Evolutionary conservation across 2,329 filamentous ascomycete genomes (phyloP).

Genomic region (Trichoderma aggressivum): DNA sequence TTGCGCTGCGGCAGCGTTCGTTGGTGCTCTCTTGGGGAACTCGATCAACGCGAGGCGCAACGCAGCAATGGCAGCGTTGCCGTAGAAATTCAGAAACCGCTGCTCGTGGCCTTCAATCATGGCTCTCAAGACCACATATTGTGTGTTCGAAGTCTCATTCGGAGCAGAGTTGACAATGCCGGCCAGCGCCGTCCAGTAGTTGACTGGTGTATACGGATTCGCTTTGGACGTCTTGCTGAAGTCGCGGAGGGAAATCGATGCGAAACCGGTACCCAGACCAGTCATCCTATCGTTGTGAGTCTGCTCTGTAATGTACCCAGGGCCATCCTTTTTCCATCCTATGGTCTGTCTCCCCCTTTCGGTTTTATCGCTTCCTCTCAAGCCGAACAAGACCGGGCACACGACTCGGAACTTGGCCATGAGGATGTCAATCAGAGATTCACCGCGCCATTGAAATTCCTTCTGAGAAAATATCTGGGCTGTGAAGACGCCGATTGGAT

Average conservation of each 20-base stretch:
- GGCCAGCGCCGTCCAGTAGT: slow-evolving; percentile 81
- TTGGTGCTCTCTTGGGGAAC: slow-evolving; percentile 57
- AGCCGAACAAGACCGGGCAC: slow-evolving; percentile 83
- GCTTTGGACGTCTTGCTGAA: slow-evolving; percentile 66
- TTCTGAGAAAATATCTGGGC: slow-evolving; percentile 70
- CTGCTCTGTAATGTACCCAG: slow-evolving; percentile 63
- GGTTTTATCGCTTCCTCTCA: slow-evolving; percentile 71
- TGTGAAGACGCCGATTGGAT: slow-evolving; percentile 74
- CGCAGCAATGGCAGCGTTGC: slow-evolving; percentile 68
- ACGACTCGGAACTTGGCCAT: slow-evolving; percentile 77
- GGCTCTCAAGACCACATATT: slow-evolving; percentile 65
- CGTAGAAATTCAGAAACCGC: slow-evolving; percentile 78
- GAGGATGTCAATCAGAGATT: slow-evolving; percentile 74
- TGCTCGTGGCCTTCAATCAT: slow-evolving; percentile 71
- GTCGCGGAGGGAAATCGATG: slow-evolving; percentile 76
- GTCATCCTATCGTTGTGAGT: slow-evolving; percentile 79
- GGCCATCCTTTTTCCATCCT: slow-evolving; percentile 67
- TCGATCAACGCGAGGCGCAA: slow-evolving; percentile 70
- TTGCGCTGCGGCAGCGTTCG: slow-evolving; percentile 47
- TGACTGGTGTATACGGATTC: slow-evolving; percentile 72
- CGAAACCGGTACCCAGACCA: slow-evolving; percentile 79
- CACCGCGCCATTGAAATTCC: slow-evolving; percentile 63
- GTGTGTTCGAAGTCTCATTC: slow-evolving; percentile 65
- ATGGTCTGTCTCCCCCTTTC: slow-evolving; percentile 63
- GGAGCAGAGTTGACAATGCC: slow-evolving; percentile 72